These are phyloP conservation scores for Boletus insuetus DNA, from an alignment of 768 basidiomycete genomes.

Conservation along the genomic window DNA sequence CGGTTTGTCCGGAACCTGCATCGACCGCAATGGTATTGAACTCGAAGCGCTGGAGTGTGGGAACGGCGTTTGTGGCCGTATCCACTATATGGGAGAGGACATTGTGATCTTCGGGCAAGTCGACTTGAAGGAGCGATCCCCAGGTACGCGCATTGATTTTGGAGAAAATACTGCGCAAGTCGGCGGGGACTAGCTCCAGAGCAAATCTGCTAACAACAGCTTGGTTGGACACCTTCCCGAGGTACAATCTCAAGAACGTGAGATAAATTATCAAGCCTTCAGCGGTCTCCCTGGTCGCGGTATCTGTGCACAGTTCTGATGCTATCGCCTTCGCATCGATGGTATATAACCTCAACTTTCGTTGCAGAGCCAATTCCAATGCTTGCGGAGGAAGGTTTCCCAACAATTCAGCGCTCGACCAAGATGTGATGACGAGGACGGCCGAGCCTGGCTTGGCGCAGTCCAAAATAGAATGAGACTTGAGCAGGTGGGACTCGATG, in stretches of 20 bases:
- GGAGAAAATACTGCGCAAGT: slow-evolving; percentile 43
- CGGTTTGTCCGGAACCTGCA: slow-evolving; percentile 51
- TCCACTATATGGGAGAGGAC: slow-evolving; percentile 17
- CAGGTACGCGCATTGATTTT: slow-evolving; percentile 61
- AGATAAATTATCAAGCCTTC: slow-evolving; percentile 66
- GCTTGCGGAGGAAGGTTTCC: slow-evolving; percentile 56
- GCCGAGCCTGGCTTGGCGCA: slow-evolving; percentile 64
- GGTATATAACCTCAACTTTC: slow-evolving; percentile 54
- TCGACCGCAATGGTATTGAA: slow-evolving; percentile 76
- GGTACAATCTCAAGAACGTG: slow-evolving; percentile 82
- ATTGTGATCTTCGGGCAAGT: slow-evolving; percentile 32
- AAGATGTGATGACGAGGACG: slow-evolving; percentile 72
- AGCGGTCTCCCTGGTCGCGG: slow-evolving; percentile 38
- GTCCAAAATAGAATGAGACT: slow-evolving; percentile 69
- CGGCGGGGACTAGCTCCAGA: slow-evolving; percentile 42
- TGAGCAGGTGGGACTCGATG: slow-evolving; percentile 74
- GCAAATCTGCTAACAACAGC: slow-evolving; percentile 51
- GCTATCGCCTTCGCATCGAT: slow-evolving; percentile 59
- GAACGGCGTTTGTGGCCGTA: slow-evolving; percentile 18
- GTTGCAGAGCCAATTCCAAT: slow-evolving; percentile 44
- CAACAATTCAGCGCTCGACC: slow-evolving; percentile 72
- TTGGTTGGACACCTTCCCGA: slow-evolving; percentile 62
- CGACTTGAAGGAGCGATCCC: slow-evolving; percentile 61
- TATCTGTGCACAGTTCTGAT: slow-evolving; percentile 26
- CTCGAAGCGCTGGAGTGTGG: slow-evolving; percentile 55